Base-by-base conservation (phyloP, 169 alveolate species). In the Plasmodium malariae region DNA sequence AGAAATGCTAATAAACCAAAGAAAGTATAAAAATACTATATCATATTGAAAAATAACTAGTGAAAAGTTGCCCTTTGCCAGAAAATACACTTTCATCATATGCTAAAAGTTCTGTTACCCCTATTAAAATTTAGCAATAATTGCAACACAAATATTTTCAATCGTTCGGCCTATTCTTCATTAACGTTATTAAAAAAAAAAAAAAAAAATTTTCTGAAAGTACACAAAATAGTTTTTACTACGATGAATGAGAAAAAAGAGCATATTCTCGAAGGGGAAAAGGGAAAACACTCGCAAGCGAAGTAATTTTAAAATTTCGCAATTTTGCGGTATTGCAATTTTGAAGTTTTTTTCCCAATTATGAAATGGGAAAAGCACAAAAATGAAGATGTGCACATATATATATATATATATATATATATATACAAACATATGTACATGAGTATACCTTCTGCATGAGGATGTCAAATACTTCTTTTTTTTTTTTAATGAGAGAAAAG, bases 211-310 rank as follows among this genome's bases (percentile, higher is more conserved):
- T 26, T 9, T 43, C 26, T 6, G 28, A 45, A 37, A 68, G 7
- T 14, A 7, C 57, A n/a, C 12, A 48, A 2, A 45, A 45, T 45
- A 45, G n/a, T 2, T 45, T 68, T 21, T 21, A 48, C 21, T n/a
- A 40, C 78, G 28, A 68, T 68, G 78, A 68, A 40, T 68, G 78
- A 68, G 19, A 68, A 68, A 21, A 68, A 24, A 2, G 78, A 68
- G 78, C 78, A 68, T 28, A 43, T 40, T 26, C 40, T 12, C 26
- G 45, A 28, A 3, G 45, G 24, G 0, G 24, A 28, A 62, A 67
- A 36, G 4, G 36, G 7, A 19, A 36, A 51, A 3, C 62, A 12
- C 17, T 60, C 24, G 19, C 51, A 67, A 37, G 62, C 76, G 19
- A 67, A 21, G 70, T 60, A 60, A 60, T 60, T 26, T 60, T 60